Conservation (phyloP, 2,329 filamentous ascomycete genomes). For the Cercospora beticola region DNA sequence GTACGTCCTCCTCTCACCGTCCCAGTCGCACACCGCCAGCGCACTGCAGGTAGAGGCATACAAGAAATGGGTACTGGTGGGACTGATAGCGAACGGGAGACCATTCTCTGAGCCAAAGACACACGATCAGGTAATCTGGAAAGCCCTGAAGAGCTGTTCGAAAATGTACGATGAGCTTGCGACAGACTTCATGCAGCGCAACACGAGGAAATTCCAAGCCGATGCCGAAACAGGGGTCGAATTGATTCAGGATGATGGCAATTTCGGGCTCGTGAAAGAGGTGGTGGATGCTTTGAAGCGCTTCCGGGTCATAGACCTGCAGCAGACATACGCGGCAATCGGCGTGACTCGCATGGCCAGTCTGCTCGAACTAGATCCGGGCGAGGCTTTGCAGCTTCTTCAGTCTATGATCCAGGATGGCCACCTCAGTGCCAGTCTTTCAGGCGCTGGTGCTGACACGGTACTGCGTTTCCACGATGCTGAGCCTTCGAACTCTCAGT, state of each 20-base stretch:
- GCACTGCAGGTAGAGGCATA: conserved; percentile 80
- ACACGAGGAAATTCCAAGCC: conserved; percentile 59
- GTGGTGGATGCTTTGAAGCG: conserved; percentile 70
- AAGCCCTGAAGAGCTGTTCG: conserved; percentile 58
- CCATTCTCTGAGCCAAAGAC: conserved; percentile 57
- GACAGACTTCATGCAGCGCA: conserved; percentile 62
- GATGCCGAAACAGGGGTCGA: conserved; percentile 61
- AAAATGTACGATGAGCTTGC: conserved; percentile 72
- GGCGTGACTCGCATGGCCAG: conserved; percentile 55
- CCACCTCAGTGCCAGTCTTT: conserved; percentile 53
- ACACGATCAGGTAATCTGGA: conserved; percentile 54
- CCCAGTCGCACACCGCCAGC: conserved; percentile 64
- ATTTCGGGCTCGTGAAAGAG: conserved; percentile 67
- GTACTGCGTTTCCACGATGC: conserved; percentile 55
- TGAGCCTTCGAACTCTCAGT: conserved; percentile 15
- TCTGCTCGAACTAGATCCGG: conserved; percentile 51
- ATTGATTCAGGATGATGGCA: conserved; percentile 62
- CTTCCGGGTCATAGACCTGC: conserved; percentile 72
- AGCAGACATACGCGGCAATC: conserved; percentile 67
- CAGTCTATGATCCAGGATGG: conserved; percentile 53
- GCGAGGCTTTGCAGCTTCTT: conserved; percentile 55
- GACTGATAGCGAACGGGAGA: conserved; percentile 68
- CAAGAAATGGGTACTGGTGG: conserved; percentile 84
- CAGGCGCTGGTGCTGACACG: conserved; percentile 42
- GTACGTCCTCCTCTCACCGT: conserved; percentile 63